Conservation (phyloP, 2,329 filamentous ascomycete genomes). For the Fusarium annulatum region DNA sequence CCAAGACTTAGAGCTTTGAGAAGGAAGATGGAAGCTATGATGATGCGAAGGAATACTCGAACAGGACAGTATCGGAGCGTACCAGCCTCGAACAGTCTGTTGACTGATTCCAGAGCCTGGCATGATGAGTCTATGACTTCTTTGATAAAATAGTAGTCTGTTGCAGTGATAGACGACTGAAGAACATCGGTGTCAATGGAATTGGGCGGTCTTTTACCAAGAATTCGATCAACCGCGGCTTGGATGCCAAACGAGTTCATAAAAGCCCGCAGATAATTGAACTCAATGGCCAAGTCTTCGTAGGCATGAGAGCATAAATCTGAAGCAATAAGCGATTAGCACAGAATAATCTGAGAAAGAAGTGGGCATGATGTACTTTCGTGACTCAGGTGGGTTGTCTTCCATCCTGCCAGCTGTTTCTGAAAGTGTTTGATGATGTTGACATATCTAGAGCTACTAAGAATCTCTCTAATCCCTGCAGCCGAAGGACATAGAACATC, state of each 20-base stretch:
- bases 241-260: constrained; percentile 64
- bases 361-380: background rate
- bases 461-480: background rate
- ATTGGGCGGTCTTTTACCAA: constrained; percentile 17
- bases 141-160: constrained; percentile 65
- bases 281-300: constrained; percentile 54
- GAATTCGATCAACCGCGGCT: constrained; percentile 61
- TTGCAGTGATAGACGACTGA: constrained; percentile 55
- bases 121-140: constrained; percentile 66
- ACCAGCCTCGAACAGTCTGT: constrained; percentile 57
- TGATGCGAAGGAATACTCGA: constrained; percentile 64
- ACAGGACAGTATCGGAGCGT: constrained; percentile 63
- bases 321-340: accelerated
- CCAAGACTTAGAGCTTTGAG: constrained; percentile 51
- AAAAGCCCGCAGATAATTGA: constrained; percentile 55
- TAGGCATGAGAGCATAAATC: background rate
- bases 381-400: background rate
- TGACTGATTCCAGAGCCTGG: constrained; percentile 61
- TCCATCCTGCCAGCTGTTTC: constrained; percentile 20
- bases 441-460: constrained; percentile 7
- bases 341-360: accelerated
- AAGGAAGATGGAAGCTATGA: constrained; percentile 65
- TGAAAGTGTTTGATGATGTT: constrained; percentile 33
- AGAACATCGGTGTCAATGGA: background rate
- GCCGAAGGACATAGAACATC: constrained; percentile 56